These are phyloP conservation scores for Triangularia verruculosa DNA, from an alignment of 2,329 filamentous ascomycete genomes.

Conservation along the genomic window DNA sequence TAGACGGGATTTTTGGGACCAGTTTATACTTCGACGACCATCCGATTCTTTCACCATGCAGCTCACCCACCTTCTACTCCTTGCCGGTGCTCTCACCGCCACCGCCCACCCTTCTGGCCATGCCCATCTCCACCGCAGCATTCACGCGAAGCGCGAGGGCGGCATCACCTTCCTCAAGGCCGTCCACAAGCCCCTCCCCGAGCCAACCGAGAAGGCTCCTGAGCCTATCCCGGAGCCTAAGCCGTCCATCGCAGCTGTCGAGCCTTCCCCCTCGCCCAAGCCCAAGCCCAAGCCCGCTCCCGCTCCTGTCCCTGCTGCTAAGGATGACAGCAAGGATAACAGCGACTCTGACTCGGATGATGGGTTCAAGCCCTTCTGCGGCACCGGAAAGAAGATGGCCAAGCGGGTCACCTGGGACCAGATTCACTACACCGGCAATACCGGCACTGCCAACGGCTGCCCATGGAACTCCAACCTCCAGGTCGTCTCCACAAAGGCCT, in stretches of 20 bases:
- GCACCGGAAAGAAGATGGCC: slow-evolving; percentile 32
- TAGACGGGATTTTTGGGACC: slow-evolving; percentile 4
- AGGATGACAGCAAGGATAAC: slow-evolving; percentile 15
- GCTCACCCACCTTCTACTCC: slow-evolving; percentile 28
- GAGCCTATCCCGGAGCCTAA: neutral
- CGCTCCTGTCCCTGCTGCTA: slow-evolving; percentile 10
- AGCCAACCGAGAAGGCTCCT: slow-evolving; percentile 11
- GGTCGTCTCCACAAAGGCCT: slow-evolving; percentile 38
- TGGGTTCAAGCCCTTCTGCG: slow-evolving; percentile 34
- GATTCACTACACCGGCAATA: slow-evolving; percentile 49
- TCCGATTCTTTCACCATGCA: slow-evolving; percentile 25
- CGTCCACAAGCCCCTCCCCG: slow-evolving; percentile 26
- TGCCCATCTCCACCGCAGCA: slow-evolving; percentile 36
- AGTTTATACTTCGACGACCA: neutral
- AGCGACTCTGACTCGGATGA: slow-evolving; percentile 10
- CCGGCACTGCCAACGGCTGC: slow-evolving; percentile 34
- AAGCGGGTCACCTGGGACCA: slow-evolving; percentile 48
- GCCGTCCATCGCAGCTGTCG: slow-evolving; percentile 9
- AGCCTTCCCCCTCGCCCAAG: slow-evolving; percentile 12
- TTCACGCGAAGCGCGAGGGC: slow-evolving; percentile 28
- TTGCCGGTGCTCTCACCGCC: slow-evolving; percentile 34
- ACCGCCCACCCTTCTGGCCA: slow-evolving; percentile 37
- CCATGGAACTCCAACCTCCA: slow-evolving; percentile 53
- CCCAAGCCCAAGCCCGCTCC: slow-evolving; percentile 15
- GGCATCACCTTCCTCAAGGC: slow-evolving; percentile 29